Percentiles rank a stretch among this genome's conserved stretches.
These are phyloP conservation scores for Trichophyton simii DNA, from an alignment of 2,329 filamentous ascomycete species.

Conservation along the genomic window DNA sequence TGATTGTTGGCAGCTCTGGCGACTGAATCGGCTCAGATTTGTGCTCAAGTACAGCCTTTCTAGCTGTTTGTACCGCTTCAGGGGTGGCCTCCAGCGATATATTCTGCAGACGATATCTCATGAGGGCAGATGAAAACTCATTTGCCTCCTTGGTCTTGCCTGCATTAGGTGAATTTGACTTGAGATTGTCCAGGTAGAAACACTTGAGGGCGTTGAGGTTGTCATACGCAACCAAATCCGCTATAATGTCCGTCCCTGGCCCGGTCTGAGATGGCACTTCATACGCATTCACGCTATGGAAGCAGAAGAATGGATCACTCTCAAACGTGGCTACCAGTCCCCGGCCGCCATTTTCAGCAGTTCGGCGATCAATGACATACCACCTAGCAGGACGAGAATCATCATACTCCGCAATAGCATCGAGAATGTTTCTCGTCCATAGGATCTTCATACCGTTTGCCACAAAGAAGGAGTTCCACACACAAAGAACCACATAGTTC, in stretches of 20 bases:
- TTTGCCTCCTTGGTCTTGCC: constrained; percentile 17
- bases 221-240: constrained; percentile 54
- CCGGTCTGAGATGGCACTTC: constrained; percentile 41
- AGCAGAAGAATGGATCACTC: constrained; percentile 59
- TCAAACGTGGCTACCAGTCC: constrained; percentile 59
- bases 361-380: constrained; percentile 58
- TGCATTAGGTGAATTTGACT: constrained; percentile 42
- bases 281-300: constrained; percentile 68
- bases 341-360: constrained; percentile 32
- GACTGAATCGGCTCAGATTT: constrained; percentile 15
- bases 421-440: constrained; percentile 54
- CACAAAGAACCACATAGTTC: constrained; percentile 58
- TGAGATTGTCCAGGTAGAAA: constrained; percentile 58
- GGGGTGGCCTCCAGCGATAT: constrained; percentile 16
- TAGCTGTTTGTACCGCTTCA: neutral
- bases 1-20: constrained; percentile 41
- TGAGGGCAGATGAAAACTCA: constrained; percentile 13
- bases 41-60: constrained; percentile 19
- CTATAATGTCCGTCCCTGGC: constrained; percentile 42
- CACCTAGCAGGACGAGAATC: constrained; percentile 47
- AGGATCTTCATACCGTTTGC: constrained; percentile 48
- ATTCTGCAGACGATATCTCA: constrained; percentile 28
- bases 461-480: constrained; percentile 54
- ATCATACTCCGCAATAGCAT: constrained; percentile 55
- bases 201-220: constrained; percentile 52